Evolutionary conservation across 164 flowering plant species (phyloP), one percentile per base, ranked within the genome.

Genomic region (Brasenia schreberi): DNA sequence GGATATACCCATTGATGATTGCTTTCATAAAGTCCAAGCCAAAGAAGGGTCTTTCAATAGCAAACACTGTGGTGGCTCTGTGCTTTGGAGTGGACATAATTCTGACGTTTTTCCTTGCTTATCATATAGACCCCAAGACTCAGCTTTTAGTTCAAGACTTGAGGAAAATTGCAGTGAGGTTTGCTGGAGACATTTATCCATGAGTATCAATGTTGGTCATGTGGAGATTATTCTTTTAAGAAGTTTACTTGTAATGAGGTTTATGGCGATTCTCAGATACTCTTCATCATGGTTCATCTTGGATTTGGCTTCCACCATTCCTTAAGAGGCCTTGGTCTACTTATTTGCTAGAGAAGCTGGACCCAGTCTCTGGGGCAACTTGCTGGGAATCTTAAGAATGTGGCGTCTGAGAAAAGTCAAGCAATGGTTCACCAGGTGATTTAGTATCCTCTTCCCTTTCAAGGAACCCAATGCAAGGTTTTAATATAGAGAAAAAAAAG

Each of bases 291-390:
- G 96, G 94, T 93, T 93, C 69, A 10, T 86, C 65, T 85, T 93
- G 97, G 98, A 93, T 75, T 68, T 88, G 79, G 96, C 92, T 61
- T 93, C 98, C 27, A 88, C 98, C 19, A 67, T 93, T 53, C 98
- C 98, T 67, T 90, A 79, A 68, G 92, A 85, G 59, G 80, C 85
- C 64, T 2, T 93, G 39, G 85, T 72, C 9, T 80, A 61, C 70
- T 62, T 84, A 67, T 63, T 84, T 78, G 79, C 92, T 0, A 90
- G 90, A 18, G 82, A 74, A 62, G 69, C 64, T 52, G 80, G 79
- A 23, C n/a, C 73, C 27, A 75, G 79, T 43, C 75, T 85, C 61
- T 66, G 87, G 62, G 88, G 80, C 67, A 78, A 78, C 61, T 66
- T 90, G 66, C 66, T 93, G 42, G 90, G 88, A 14, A 18, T 90